These are phyloP conservation scores for Cicer yamashitae DNA, from an alignment of 306 rosid genomes.

Conservation along the genomic window DNA sequence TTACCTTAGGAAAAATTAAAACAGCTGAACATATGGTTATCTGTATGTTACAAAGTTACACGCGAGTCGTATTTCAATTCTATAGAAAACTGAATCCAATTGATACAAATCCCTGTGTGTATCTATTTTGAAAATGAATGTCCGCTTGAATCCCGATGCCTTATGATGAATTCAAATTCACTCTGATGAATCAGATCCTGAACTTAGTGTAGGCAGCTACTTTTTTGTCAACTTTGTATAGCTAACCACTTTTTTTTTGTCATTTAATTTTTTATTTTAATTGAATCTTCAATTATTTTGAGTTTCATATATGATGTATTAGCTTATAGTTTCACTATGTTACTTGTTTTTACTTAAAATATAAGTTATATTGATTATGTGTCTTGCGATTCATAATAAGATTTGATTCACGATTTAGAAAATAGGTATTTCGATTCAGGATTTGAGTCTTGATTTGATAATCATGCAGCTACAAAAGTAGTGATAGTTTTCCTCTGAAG, in stretches of 20 bases:
- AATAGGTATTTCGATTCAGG: not conserved
- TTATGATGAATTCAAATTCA: not conserved
- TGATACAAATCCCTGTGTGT: not conserved
- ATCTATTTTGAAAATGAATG: not conserved
- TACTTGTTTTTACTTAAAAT: not conserved
- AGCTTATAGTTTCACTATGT: not conserved
- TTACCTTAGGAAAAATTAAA: constrained; percentile 9
- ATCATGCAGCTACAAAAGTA: not conserved
- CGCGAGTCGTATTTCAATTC: not conserved
- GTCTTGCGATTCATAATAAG: not conserved
- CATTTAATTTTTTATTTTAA: not conserved
- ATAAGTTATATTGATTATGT: not conserved
- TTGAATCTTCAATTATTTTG: constrained; percentile 8
- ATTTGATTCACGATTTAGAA: not conserved
- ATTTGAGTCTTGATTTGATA: not conserved
- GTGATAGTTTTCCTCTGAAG: constrained; percentile 13
- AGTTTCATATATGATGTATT: not conserved
- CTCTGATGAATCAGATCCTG: not conserved
- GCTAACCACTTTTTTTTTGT: not conserved
- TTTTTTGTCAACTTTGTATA: not conserved
- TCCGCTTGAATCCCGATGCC: not conserved
- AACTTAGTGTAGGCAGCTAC: not conserved
- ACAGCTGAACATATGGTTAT: not conserved
- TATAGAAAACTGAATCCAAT: not conserved
- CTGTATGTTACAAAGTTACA: not conserved